These are phyloP conservation scores for Colletotrichum cordylinicola DNA, from an alignment of 2,329 filamentous ascomycete species.

Conservation along the genomic window DNA sequence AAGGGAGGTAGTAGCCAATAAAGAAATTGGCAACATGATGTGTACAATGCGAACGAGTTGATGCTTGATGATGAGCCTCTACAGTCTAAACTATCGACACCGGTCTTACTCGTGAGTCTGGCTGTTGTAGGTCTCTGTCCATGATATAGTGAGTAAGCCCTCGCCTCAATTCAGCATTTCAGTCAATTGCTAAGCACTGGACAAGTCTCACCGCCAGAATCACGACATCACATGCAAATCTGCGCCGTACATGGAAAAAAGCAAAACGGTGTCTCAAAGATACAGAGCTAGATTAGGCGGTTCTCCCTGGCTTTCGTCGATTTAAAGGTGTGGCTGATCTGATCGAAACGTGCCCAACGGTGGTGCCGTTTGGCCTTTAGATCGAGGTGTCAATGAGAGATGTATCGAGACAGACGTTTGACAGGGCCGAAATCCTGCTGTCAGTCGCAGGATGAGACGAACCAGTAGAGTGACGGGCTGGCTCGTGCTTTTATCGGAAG, in stretches of 20 bases:
- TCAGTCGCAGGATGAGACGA: background rate
- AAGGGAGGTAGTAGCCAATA: conserved; percentile 20
- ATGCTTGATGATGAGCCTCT: background rate
- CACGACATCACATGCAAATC: background rate
- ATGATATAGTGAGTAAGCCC: too few species aligned
- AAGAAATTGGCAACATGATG: conserved; percentile 9
- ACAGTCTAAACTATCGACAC: background rate
- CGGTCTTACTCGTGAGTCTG: background rate
- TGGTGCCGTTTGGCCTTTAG: background rate
- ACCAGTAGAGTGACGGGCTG: background rate
- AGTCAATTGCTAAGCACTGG: rapidly evolving
- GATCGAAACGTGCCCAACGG: background rate
- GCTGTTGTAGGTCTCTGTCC: background rate
- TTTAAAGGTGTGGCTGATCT: background rate
- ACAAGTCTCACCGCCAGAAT: background rate
- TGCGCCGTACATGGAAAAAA: background rate
- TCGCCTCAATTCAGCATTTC: rapidly evolving
- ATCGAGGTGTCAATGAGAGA: background rate
- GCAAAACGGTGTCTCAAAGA: background rate
- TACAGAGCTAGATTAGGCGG: background rate
- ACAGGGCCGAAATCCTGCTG: background rate
- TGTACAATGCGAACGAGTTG: background rate
- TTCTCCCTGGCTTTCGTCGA: background rate
- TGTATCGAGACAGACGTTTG: background rate
- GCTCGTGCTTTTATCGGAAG: background rate